phyloP scores from a whole-genome alignment of 768 basidiomycete species.

The Suillus ampliporus region DNA sequence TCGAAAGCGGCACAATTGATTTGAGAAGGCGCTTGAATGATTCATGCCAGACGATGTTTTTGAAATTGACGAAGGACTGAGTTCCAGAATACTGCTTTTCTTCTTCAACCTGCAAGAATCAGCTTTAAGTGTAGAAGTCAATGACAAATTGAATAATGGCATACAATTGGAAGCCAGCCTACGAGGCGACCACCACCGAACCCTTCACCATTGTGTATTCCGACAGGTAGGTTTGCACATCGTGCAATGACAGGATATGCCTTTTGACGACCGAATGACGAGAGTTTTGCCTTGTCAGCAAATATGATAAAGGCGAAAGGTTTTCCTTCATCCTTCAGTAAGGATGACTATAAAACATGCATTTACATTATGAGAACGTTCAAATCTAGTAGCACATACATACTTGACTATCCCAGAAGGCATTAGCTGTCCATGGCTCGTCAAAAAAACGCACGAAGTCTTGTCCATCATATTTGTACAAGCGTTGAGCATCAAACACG shows the following conservation, averaged over 20 bases:
- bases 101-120: constrained; percentile 11
- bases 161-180: constrained; percentile 47
- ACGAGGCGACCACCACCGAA: constrained; percentile 42
- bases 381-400: constrained; percentile 2
- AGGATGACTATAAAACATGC: background rate
- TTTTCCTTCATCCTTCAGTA: constrained; percentile 19
- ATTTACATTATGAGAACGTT: background rate
- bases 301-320: constrained; percentile 42
- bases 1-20: background rate
- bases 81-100: constrained; percentile 9
- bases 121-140: background rate
- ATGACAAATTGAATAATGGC: constrained; percentile 10
- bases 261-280: constrained; percentile 44
- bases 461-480: constrained; percentile 34
- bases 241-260: constrained; percentile 44
- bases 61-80: constrained; percentile 15
- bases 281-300: constrained; percentile 48
- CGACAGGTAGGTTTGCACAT: constrained; percentile 36
- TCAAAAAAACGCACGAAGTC: constrained; percentile 35
- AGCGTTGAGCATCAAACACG: constrained; percentile 37
- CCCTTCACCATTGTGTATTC: constrained; percentile 40
- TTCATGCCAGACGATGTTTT: constrained; percentile 16
- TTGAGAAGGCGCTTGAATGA: constrained; percentile 15
- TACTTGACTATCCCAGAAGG: constrained; percentile 45
- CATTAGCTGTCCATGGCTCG: constrained; percentile 45